Evolutionary conservation across 176 grass and related monocot species (phyloP), one percentile per base, ranked within the genome.

Genomic region (Thinopyrum elongatum): DNA sequence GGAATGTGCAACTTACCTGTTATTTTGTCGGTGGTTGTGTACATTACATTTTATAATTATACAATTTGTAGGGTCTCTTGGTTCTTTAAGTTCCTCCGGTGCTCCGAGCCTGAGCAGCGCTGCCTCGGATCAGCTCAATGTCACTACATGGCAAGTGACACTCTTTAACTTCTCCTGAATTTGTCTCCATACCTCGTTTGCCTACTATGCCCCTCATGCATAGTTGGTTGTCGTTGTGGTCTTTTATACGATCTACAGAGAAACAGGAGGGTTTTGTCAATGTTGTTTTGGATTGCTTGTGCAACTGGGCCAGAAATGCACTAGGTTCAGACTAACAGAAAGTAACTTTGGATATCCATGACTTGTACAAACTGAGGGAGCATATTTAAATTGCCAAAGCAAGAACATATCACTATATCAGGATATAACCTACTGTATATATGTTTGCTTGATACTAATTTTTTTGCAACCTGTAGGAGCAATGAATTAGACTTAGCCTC

Each of bases 51-150:
- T 36, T 7, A 4, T 33, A 6, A 12, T 63, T 26, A 3, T 67
- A 14, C 15, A 1, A 73, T 83, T 83, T 92, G 84, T 61, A 95
- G 90, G 93, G 44, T 95, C 93, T 60, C 80, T 95, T 88, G 90
- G 93, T 27, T 87, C 88, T 57, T 57, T 91, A 55, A 91, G 88
- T 85, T 84, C 82, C 8, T 91, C 88, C 0, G 86, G 88, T 6
- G 79, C 81, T 59, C 29, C 90, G 25, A 63, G 82, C 70, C 33
- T 66, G 8, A 70, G 82, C 1, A 89, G 14, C 34, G 9, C 73
- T 47, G 16, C 84, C 51, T 36, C 19, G 1, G 77, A 85, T 59
- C 11, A 82, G 23, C 59, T 41, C 29, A 61, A 80, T 66, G 39
- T 89, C 17, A 2, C 79, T 46, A 91, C 93, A 92, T 95, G 93